Conservation (phyloP, 305 asterid genomes). For the Caryopteris hybrid region DNA sequence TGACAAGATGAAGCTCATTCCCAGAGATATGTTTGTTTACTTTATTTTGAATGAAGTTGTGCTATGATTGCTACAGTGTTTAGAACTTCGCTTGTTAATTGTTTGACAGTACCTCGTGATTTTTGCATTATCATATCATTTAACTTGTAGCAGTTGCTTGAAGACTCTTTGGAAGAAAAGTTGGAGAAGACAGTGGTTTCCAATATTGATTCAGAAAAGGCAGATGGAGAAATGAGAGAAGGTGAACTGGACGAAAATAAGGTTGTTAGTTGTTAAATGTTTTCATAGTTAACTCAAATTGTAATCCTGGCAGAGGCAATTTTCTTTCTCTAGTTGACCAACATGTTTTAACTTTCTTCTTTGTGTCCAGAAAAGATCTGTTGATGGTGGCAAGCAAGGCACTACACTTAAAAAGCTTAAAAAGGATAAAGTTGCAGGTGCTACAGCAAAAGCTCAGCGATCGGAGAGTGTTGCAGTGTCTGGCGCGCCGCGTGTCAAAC, state of each 20-base stretch:
- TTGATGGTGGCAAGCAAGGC: conserved; percentile 81
- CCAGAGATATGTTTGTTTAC: background rate
- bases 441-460: conserved; percentile 72
- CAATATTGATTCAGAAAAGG: conserved; percentile 63
- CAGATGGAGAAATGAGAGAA: conserved; percentile 74
- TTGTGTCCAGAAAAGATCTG: conserved; percentile 56
- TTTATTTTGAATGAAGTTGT: background rate
- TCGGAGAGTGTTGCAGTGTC: conserved; percentile 51
- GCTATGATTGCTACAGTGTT: background rate
- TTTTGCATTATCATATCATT: conserved; percentile 16
- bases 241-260: conserved; percentile 82
- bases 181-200: conserved; percentile 70
- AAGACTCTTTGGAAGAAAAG: conserved; percentile 86
- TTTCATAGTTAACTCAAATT: conserved; percentile 17
- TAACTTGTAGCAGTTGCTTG: conserved; percentile 70
- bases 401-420: conserved; percentile 61
- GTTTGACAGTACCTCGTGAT: conserved; percentile 13
- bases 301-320: conserved; percentile 12
- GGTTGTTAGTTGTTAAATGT: conserved; percentile 35
- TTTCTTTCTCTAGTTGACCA: conserved; percentile 11
- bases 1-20: background rate
- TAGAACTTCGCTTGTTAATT: conserved; percentile 2
- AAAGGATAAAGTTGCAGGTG: conserved; percentile 73
- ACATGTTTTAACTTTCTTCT: conserved; percentile 13
- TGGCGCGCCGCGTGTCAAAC: conserved; percentile 82